Base-by-base conservation (phyloP, 1,284 basidiomycete species). In the Austroboletus novae-zelandiae region DNA sequence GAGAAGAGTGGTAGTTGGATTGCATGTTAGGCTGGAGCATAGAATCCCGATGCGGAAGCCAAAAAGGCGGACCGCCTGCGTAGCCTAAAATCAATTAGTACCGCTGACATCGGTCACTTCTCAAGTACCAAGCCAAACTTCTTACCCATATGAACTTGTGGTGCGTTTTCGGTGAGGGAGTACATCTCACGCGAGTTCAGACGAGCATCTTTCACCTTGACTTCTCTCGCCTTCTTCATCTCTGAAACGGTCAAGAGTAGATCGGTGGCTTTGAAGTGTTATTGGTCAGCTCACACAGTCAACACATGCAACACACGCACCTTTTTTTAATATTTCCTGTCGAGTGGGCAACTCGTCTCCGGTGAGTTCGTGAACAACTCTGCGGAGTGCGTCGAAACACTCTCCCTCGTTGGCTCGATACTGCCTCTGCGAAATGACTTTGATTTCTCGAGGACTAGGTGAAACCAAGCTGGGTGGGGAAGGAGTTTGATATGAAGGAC, bases 371-470 rank as follows among this genome's bases (percentile, higher is more conserved):
- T 47, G 51, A 43, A 67, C 54, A 35, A 46, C 17, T 5, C 20
- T 27, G 30, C 45, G 48, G n/a, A 59, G 57, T 1, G 18, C 32
- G 1, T 17, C 36, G 18, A 67, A 54, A 46, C 39, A 47, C 2
- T 53, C 51, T 5, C 43, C 43, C 35, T 67, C 63, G 35, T 49
- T 62, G 29, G 57, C 45, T 17, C 62, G 59, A 43, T 64, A 64
- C 17, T 43, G 35, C 40, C 44, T 57, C 30, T 67, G 65, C 18
- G 17, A 29, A 1, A 29, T 30, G 25, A 39, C 46, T 40, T 64
- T 64, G 20, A 5, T 45, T 20, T 46, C 40, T 40, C 50, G 53
- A 29, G 51, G 29, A 11, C 23, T 29, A 8, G 43, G 18, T 10
- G 43, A 27, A 30, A 42, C 9, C 15, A 40, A 4, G 18, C 9